Evolutionary conservation across 164 flowering plant genomes (phyloP).

Genomic region (Liquidambar formosana): DNA sequence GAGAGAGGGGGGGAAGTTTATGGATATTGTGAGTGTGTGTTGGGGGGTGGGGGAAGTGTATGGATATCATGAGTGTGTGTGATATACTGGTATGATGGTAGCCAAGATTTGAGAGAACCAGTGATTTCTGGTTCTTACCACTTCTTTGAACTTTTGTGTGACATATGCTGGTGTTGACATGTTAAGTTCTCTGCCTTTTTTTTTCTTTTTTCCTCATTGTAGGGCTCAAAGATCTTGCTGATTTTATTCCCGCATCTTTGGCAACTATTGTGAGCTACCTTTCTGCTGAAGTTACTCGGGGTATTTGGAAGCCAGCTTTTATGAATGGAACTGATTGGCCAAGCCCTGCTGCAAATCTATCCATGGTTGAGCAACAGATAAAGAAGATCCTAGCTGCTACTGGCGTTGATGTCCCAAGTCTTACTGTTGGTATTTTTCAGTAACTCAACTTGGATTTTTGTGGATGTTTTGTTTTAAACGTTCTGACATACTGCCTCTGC

Average conservation of each 20-base stretch:
- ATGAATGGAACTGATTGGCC: constrained; percentile 99
- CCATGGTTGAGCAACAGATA: constrained; percentile 80
- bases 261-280: constrained; percentile 84
- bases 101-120: not conserved
- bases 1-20: not conserved
- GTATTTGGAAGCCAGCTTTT: constrained; percentile 87
- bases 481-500: not conserved
- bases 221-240: constrained; percentile 90
- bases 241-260: constrained; percentile 87
- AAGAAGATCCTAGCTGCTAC: constrained; percentile 84
- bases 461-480: not conserved
- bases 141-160: not conserved
- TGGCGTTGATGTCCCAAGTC: constrained; percentile 90
- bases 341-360: constrained; percentile 87
- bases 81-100: no score
- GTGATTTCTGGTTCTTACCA: not conserved
- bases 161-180: not conserved
- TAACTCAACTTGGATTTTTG: not conserved
- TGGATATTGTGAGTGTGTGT: not conserved
- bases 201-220: not conserved
- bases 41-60: not conserved
- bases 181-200: constrained; percentile 1
- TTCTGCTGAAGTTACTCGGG: constrained; percentile 91
- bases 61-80: not conserved
- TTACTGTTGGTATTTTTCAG: constrained; percentile 55